These are phyloP conservation scores for Trichothecium roseum DNA, from an alignment of 2,329 filamentous ascomycete species.

Conservation along the genomic window DNA sequence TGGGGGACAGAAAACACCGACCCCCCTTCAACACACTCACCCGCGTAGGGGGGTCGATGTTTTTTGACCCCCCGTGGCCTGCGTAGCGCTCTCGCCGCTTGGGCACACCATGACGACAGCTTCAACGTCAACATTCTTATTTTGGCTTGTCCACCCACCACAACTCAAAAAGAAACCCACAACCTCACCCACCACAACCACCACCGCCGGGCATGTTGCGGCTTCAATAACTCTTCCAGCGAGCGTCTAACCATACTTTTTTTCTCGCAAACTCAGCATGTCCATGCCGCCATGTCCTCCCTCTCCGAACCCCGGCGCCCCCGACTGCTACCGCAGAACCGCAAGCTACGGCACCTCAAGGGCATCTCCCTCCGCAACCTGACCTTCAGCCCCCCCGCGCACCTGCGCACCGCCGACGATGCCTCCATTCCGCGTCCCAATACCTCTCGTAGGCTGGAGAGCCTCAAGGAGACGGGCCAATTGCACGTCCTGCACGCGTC, in stretches of 20 bases:
- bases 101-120: no score
- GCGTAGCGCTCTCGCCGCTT: no score
- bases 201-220: no score
- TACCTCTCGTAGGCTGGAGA: slow-evolving; percentile 57
- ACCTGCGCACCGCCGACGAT: slow-evolving; percentile 66
- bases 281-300: slow-evolving; percentile 18
- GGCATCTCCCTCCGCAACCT: slow-evolving; percentile 83
- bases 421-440: slow-evolving; percentile 22
- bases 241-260: neutral
- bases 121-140: no score
- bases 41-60: no score
- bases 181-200: no score
- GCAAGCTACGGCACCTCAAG: slow-evolving; percentile 77
- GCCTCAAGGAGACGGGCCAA: slow-evolving; percentile 33
- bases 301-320: slow-evolving; percentile 28
- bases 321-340: slow-evolving; percentile 60
- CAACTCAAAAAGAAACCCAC: no score
- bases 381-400: slow-evolving; percentile 45
- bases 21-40: no score
- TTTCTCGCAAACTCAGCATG: neutral
- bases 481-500: slow-evolving; percentile 37
- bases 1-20: no score
- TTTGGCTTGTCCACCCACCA: no score
- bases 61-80: no score
- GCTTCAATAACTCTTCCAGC: no score